Evolutionary conservation across 192 early-diverging fungal species (phyloP).

Genomic region (Coemansia sp.): DNA sequence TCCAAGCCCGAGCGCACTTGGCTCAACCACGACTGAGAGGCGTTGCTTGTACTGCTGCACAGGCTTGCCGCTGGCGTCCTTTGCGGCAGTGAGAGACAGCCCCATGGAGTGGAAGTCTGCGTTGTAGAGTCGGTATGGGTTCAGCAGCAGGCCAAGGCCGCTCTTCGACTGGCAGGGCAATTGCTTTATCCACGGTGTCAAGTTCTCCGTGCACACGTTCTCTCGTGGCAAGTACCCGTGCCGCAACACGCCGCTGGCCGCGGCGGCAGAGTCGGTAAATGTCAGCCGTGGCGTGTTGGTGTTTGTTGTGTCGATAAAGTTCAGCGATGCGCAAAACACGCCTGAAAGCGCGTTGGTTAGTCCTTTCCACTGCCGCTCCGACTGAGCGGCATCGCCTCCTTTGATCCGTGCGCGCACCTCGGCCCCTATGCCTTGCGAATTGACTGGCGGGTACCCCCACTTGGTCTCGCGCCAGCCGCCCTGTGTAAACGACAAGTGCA

Average conservation of each 20-base stretch:
- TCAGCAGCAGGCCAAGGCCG: constrained; percentile 86
- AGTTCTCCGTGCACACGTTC: constrained; percentile 96
- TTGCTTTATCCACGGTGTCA: constrained; percentile 97
- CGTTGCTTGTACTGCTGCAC: constrained; percentile 72
- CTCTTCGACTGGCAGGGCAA: constrained; percentile 93
- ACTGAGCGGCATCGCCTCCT: constrained; percentile 7
- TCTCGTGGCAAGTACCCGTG: constrained; percentile 89
- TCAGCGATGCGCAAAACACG: constrained; percentile 95
- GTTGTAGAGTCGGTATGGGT: constrained; percentile 91
- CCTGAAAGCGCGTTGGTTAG: constrained; percentile 92
- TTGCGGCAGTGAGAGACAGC: constrained; percentile 65
- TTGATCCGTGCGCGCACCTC: constrained; percentile 73
- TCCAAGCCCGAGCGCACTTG: constrained; percentile 30
- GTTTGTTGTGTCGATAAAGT: constrained; percentile 84
- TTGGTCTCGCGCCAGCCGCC: constrained; percentile 82
- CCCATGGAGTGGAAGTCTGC: constrained; percentile 91
- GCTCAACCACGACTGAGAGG: constrained; percentile 81
- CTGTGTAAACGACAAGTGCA: constrained; percentile 90
- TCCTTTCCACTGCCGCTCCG: constrained; percentile 70
- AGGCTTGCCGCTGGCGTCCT: constrained; percentile 58
- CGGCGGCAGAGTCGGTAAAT: constrained; percentile 32
- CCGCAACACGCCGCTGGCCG: constrained; percentile 47
- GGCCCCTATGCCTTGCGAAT: constrained; percentile 74
- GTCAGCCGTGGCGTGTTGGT: constrained; percentile 62
- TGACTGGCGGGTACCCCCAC: constrained; percentile 67